Evolutionary conservation across 2,329 filamentous ascomycete genomes (phyloP).

Genomic region (Chrysoporthe puriensis): DNA sequence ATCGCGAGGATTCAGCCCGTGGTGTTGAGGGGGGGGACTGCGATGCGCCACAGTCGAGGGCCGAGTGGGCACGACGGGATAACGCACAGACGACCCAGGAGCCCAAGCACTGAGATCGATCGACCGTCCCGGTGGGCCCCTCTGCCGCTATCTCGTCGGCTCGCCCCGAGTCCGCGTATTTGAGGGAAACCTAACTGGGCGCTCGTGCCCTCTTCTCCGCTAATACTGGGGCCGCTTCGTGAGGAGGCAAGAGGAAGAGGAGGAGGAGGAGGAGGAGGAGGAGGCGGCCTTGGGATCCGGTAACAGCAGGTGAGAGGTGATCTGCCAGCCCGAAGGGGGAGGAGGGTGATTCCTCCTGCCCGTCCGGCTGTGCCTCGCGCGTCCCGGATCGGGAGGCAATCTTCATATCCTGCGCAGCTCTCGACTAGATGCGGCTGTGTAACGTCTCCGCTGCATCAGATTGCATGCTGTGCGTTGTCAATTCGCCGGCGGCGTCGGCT

Average conservation of each 20-base stretch:
- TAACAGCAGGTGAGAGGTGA: neutral
- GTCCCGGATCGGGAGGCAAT: neutral
- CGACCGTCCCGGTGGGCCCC: constrained; percentile 18
- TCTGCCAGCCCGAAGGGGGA: neutral
- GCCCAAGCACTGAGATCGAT: constrained; percentile 15
- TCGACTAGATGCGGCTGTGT: neutral
- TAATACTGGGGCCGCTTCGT: constrained; percentile 1
- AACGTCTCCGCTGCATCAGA: neutral
- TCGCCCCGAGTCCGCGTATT: constrained; percentile 28
- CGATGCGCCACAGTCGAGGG: neutral
- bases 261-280: no score
- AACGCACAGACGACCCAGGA: constrained; percentile 23
- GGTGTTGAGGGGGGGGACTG: no score
- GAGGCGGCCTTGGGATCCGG: neutral
- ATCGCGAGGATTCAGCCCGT: neutral
- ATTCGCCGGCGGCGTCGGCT: neutral
- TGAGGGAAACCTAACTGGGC: neutral
- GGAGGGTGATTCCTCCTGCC: neutral
- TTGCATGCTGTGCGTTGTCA: constrained; percentile 18
- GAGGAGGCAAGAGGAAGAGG: neutral
- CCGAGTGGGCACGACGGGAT: constrained; percentile 4
- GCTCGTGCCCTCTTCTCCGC: constrained; percentile 1
- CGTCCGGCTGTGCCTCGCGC: neutral
- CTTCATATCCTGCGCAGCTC: neutral
- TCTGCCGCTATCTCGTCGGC: constrained; percentile 21